phyloP scores from a whole-genome alignment of 371 early-diverging fungal genomes.

The Mortierella sp. region DNA sequence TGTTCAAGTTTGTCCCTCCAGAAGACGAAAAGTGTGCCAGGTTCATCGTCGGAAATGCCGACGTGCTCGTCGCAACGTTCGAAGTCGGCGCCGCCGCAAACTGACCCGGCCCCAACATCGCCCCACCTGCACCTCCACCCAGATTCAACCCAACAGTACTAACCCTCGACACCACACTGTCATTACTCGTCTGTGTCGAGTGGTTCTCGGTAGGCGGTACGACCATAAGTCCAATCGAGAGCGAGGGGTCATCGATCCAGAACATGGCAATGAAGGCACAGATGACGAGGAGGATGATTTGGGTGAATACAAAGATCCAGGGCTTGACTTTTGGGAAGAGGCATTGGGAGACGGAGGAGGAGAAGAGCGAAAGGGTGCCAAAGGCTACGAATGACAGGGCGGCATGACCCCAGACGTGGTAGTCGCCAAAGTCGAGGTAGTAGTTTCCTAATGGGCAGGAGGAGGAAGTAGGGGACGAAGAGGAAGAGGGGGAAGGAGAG shows the following conservation, averaged over 20 bases:
- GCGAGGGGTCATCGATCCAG: constrained; percentile 50
- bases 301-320: constrained; percentile 53
- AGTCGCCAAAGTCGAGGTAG: constrained; percentile 17
- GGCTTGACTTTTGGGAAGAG: constrained; percentile 45
- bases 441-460: neutral
- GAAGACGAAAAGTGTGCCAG: neutral
- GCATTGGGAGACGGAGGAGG: constrained; percentile 47
- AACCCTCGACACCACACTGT: neutral
- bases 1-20: neutral
- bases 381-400: constrained; percentile 44
- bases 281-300: constrained; percentile 44
- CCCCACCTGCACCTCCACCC: neutral
- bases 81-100: neutral
- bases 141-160: neutral
- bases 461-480: neutral
- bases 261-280: constrained; percentile 57
- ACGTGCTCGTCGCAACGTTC: constrained; percentile 15
- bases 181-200: neutral
- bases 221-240: constrained; percentile 47
- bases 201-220: constrained; percentile 9
- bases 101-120: neutral
- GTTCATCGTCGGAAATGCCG: neutral
- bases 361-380: constrained; percentile 50
- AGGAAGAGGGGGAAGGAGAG: neutral
- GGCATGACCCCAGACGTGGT: constrained; percentile 53